Conservation (phyloP, 352 stramenopile species). For the Pythium vanterpoolii region DNA sequence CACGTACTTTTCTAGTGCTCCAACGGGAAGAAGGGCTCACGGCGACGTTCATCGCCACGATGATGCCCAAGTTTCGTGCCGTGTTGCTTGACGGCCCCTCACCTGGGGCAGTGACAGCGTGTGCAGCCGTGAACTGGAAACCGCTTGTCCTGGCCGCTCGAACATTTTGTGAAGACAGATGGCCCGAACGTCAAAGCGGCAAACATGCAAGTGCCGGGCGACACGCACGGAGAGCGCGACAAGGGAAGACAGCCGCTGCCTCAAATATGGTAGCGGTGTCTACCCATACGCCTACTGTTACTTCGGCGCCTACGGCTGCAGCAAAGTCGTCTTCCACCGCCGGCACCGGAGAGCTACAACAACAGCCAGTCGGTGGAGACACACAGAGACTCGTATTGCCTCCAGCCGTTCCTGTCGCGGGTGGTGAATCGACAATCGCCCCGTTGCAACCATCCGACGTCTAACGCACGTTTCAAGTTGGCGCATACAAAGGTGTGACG, state of each 20-base stretch:
- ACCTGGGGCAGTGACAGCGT: not conserved
- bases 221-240: not conserved
- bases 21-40: not conserved
- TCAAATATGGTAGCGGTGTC: not conserved
- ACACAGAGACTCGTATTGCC: too few species aligned
- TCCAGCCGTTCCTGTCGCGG: too few species aligned
- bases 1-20: not conserved
- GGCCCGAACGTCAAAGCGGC: slow-evolving; percentile 41
- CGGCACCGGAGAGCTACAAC: not conserved
- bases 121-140: slow-evolving; percentile 28
- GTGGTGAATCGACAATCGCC: not conserved
- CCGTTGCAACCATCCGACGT: not conserved
- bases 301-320: not conserved
- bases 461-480: not conserved
- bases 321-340: not conserved
- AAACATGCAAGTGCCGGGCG: not conserved
- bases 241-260: not conserved
- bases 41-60: not conserved
- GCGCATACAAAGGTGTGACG: not conserved
- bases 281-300: not conserved
- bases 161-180: slow-evolving; percentile 59
- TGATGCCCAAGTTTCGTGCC: not conserved
- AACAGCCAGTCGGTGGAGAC: not conserved
- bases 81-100: slow-evolving; percentile 23
- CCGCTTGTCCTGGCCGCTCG: slow-evolving; percentile 33